Conservation (phyloP, 2,329 filamentous ascomycete genomes). For the Rutstroemia sp. region DNA sequence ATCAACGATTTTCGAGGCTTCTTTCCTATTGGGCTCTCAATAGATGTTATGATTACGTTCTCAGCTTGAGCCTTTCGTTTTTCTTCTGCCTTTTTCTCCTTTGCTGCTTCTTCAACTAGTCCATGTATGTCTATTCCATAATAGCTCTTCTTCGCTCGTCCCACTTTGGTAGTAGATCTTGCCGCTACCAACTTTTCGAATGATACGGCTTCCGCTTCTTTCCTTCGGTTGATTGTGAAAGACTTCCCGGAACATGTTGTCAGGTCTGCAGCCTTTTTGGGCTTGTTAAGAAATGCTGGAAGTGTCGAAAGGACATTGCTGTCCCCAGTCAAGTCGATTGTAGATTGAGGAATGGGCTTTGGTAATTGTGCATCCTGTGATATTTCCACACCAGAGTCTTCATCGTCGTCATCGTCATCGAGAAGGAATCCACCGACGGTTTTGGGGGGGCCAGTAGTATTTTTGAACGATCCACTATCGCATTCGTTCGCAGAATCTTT, state of each 20-base stretch:
- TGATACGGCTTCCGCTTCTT: slow-evolving; percentile 38
- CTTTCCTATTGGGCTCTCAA: slow-evolving; percentile 30
- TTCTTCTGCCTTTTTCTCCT: slow-evolving; percentile 33
- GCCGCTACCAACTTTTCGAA: slow-evolving; percentile 63
- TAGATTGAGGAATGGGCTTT: background rate
- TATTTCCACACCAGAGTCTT: background rate
- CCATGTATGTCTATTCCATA: slow-evolving; percentile 91
- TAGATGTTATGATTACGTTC: slow-evolving; percentile 31
- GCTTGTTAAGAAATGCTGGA: slow-evolving; percentile 20
- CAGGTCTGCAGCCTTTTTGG: slow-evolving; percentile 17
- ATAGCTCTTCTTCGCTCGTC: slow-evolving; percentile 66
- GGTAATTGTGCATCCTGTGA: slow-evolving; percentile 1
- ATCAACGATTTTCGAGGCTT: slow-evolving; percentile 45
- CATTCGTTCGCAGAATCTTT: background rate
- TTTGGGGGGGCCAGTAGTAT: background rate
- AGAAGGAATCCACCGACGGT: slow-evolving; percentile 12
- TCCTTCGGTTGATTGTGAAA: slow-evolving; percentile 48
- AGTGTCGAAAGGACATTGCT: slow-evolving; percentile 6
- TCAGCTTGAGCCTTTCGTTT: slow-evolving; percentile 36
- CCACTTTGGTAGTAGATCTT: slow-evolving; percentile 58
- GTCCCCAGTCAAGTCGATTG: background rate
- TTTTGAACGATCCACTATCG: background rate
- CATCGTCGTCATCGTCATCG: slow-evolving; percentile 12
- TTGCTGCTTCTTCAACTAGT: slow-evolving; percentile 64
- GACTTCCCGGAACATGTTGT: slow-evolving; percentile 41